phyloP scores from a whole-genome alignment of 169 alveolate species.

The Blepharisma undulans region DNA sequence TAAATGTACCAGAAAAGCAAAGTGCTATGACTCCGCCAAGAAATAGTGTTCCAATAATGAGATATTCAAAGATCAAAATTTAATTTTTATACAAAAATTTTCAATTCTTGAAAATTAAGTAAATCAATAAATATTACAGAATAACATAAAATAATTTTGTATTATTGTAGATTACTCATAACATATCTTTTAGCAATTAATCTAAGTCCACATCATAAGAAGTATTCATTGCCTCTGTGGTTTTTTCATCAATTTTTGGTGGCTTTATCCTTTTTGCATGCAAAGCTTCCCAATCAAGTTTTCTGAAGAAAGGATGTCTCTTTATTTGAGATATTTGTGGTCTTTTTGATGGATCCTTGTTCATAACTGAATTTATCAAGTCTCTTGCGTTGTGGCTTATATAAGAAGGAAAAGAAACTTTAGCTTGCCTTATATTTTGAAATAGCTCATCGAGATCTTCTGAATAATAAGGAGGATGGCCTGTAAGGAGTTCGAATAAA shows the following conservation, averaged over 20 bases:
- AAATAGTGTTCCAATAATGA: background rate
- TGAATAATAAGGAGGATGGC: conserved; percentile 69
- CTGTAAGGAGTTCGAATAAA: conserved; percentile 63
- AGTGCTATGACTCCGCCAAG: conserved; percentile 8
- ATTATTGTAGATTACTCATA: background rate
- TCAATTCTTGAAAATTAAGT: too few relatives aligned
- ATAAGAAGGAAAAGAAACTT: conserved; percentile 50
- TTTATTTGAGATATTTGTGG: conserved; percentile 75
- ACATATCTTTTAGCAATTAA: background rate
- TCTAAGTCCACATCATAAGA: background rate
- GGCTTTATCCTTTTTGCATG: conserved; percentile 63
- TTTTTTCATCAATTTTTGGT: conserved; percentile 40
- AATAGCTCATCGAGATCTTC: conserved; percentile 49
- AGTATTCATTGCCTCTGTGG: background rate
- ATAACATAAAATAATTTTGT: too few relatives aligned
- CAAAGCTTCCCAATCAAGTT: conserved; percentile 73
- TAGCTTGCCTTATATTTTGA: background rate
- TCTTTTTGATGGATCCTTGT: conserved; percentile 60
- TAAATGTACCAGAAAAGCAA: conserved; percentile 34
- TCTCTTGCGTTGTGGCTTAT: conserved; percentile 55
- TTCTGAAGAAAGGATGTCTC: conserved; percentile 80
- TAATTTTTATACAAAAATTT: too few relatives aligned
- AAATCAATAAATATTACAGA: too few relatives aligned
- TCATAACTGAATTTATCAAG: conserved; percentile 38
- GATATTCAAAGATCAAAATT: background rate